Evolutionary conservation across 2,329 filamentous ascomycete species (phyloP).

Genomic region (Stagonosporopsis tanaceti): DNA sequence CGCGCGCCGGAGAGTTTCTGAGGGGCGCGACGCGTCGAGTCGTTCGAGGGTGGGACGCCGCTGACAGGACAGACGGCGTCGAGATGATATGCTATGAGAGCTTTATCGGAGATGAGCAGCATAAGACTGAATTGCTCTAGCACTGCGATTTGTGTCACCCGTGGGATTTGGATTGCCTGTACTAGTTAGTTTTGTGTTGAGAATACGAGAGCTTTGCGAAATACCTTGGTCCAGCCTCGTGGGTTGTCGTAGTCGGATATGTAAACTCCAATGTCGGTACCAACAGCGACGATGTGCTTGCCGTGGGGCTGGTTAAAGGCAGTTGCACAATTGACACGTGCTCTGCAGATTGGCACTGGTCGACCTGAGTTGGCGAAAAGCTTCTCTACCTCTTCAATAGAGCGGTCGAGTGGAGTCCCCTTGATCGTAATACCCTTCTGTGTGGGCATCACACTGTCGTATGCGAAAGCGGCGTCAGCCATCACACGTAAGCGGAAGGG

Average conservation of each 20-base stretch:
- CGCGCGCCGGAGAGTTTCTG: constrained; percentile 86
- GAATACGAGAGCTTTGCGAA: constrained; percentile 39
- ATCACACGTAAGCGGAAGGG: constrained; percentile 92
- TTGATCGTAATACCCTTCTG: constrained; percentile 78
- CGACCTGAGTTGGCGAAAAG: constrained; percentile 71
- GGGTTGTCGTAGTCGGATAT: constrained; percentile 89
- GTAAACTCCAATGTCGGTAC: constrained; percentile 93
- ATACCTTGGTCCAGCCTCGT: constrained; percentile 87
- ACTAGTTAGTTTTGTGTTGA: constrained; percentile 36
- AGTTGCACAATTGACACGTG: constrained; percentile 90
- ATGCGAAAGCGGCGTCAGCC: constrained; percentile 89
- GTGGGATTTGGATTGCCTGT: constrained; percentile 76
- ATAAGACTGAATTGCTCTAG: constrained; percentile 96
- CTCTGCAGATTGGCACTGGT: constrained; percentile 80
- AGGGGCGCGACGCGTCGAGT: constrained; percentile 83
- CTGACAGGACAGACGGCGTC: constrained; percentile 75
- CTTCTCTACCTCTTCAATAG: constrained; percentile 87
- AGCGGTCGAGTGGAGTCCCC: constrained; percentile 89
- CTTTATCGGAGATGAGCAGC: constrained; percentile 88
- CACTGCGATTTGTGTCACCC: constrained; percentile 91
- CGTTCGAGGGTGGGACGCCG: constrained; percentile 67
- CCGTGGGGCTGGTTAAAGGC: constrained; percentile 83
- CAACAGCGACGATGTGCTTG: constrained; percentile 88
- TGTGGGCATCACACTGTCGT: constrained; percentile 66
- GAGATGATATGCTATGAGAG: constrained; percentile 90